Percentiles rank a stretch among this genome's conserved stretches.
These are phyloP conservation scores for Penicillium diatomitis DNA, from an alignment of 495 filamentous ascomycete genomes.

Conservation along the genomic window DNA sequence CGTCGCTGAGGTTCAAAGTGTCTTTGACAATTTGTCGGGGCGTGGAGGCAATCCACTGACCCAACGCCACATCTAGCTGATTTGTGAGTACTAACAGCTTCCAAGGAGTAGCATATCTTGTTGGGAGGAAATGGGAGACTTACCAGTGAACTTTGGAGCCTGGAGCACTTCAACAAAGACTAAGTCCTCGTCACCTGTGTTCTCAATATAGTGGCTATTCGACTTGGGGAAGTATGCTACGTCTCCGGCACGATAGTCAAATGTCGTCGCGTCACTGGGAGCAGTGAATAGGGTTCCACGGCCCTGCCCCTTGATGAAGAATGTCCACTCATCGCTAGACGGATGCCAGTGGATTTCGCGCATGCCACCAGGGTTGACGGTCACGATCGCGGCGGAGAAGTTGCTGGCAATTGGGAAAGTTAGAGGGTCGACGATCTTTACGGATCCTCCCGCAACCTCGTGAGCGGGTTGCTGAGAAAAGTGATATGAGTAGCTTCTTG, in stretches of 20 bases:
- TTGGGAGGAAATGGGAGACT: neutral
- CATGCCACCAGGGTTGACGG: slow-evolving; percentile 61
- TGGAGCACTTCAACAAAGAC: slow-evolving; percentile 64
- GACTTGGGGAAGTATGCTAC: slow-evolving; percentile 60
- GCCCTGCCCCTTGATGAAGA: slow-evolving; percentile 59
- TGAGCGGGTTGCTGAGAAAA: slow-evolving; percentile 53
- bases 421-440: slow-evolving; percentile 57
- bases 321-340: slow-evolving; percentile 66
- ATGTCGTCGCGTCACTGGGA: slow-evolving; percentile 50
- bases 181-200: slow-evolving; percentile 57
- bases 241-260: slow-evolving; percentile 68
- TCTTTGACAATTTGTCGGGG: slow-evolving; percentile 56
- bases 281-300: slow-evolving; percentile 60
- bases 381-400: slow-evolving; percentile 56
- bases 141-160: slow-evolving; percentile 52
- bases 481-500: slow-evolving; percentile 55
- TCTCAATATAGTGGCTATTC: slow-evolving; percentile 65
- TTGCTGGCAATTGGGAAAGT: slow-evolving; percentile 52
- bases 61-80: slow-evolving; percentile 46
- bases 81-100: neutral
- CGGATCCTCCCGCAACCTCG: slow-evolving; percentile 49
- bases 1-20: slow-evolving; percentile 48
- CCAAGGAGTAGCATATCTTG: neutral
- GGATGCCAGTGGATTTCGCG: slow-evolving; percentile 79
- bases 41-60: slow-evolving; percentile 57